Base-by-base conservation (phyloP, 441 rosid species). In the Cnidoscolus chayamansa region DNA sequence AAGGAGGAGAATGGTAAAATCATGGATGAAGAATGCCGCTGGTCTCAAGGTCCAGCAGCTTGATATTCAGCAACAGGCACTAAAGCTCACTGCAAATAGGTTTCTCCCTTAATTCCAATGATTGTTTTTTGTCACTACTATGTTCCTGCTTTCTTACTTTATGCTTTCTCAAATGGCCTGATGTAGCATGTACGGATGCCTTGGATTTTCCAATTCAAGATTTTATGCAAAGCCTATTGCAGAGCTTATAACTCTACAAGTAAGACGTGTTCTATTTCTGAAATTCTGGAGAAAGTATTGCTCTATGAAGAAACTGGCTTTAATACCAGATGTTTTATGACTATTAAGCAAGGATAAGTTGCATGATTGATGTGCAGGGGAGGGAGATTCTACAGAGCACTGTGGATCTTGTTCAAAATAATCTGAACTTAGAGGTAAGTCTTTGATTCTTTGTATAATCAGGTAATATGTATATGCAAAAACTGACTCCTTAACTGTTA, bases 161-260 rank as follows among this genome's bases (percentile, higher is more conserved):
- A 4, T 74, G 13, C 51, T 63, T 20, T 54, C 63, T 71, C 61
- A 49, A 68, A 57, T 58, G 65, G 64, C 63, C 48, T 37, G 30
- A 9, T 77, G 82, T 93, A 93, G 99, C 84, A 90, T 95, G 96
- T 93, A 95, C 82, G 98, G 98, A 84, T 95, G 97, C 85, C 96
- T 95, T 79, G 99, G 99, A 72, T 95, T 91, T 82, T 88, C 96
- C 75, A 91, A 93, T 81, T 95, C 97, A 59, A 88, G 99, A 86
- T 95, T 95, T 82, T 95, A 95, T 68, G 99, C 99, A 68, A 93
- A 93, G 83, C 97, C 96, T 83, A 87, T 93, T 67, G 98, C 99
- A 37, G 98, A 95, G 82, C 92, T 95, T 76, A 87, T 93, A 70
- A 95, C 99, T 13, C 85, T 86, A 79, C 96, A 91, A 77, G 99